Conservation (phyloP, 1,139 yeast species). For the Yamadazyma oceani region DNA sequence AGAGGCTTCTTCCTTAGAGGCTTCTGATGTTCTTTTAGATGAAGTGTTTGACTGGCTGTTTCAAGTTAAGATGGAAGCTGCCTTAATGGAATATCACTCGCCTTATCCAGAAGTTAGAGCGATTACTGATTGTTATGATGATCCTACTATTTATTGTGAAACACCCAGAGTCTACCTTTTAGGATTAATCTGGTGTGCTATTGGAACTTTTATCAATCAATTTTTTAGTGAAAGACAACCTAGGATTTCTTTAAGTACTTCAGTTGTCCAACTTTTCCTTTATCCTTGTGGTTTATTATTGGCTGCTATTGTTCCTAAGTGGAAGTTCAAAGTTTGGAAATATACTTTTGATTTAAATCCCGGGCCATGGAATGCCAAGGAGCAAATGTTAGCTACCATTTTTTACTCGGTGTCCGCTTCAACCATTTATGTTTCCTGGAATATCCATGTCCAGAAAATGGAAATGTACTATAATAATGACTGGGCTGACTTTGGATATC, state of each 20-base stretch:
- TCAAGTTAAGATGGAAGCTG: constrained; percentile 43
- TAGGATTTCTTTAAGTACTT: constrained; percentile 39
- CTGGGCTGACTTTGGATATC: constrained; percentile 43
- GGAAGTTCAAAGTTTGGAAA: constrained; percentile 31
- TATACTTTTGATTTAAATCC: constrained; percentile 33
- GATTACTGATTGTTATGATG: constrained; percentile 54
- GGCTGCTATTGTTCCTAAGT: constrained; percentile 28
- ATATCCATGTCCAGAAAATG: constrained; percentile 44
- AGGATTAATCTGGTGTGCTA: constrained; percentile 52
- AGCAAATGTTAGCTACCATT: constrained; percentile 55
- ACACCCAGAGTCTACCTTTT: constrained; percentile 55
- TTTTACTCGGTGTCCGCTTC: constrained; percentile 44
- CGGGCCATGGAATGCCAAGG: constrained; percentile 60
- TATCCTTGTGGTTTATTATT: constrained; percentile 24
- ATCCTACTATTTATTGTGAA: constrained; percentile 50
- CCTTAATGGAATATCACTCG: constrained; percentile 52
- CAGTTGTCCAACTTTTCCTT: constrained; percentile 41
- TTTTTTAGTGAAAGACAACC: constrained; percentile 60
- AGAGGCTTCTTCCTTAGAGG: constrained; percentile 45
- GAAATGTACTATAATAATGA: constrained; percentile 40
- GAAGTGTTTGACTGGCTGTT: constrained; percentile 26
- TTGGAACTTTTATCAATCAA: constrained; percentile 56
- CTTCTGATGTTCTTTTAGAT: constrained; percentile 41
- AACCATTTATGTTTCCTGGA: constrained; percentile 41
- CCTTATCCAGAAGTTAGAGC: constrained; percentile 70